These are phyloP conservation scores for Phytopythium kandeliae DNA, from an alignment of 352 stramenopile genomes.

Conservation along the genomic window DNA sequence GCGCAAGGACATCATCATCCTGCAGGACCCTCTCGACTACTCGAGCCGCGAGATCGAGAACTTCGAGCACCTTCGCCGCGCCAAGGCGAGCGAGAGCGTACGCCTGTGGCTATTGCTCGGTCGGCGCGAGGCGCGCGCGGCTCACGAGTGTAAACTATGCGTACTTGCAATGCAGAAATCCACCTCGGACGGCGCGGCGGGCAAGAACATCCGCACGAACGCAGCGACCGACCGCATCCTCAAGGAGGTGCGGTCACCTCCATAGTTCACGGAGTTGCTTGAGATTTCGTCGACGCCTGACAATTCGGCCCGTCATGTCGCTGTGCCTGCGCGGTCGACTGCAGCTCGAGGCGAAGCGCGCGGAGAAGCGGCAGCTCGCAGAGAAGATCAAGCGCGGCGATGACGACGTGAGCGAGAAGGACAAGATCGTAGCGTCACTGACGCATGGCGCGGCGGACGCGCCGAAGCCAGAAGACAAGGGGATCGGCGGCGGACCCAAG, in stretches of 20 bases:
- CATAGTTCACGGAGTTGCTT: too few relatives aligned
- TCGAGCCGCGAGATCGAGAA: constrained; percentile 95
- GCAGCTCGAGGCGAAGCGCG: constrained; percentile 61
- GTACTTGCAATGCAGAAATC: constrained; percentile 9
- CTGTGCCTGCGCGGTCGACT: constrained; percentile 4
- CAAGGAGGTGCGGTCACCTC: constrained; percentile 36
- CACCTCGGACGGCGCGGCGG: constrained; percentile 8
- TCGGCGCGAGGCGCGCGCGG: neutral
- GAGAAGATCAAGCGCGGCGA: constrained; percentile 56
- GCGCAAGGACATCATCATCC: constrained; percentile 91
- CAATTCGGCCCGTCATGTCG: too few relatives aligned
- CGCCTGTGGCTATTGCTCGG: neutral
- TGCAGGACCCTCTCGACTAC: constrained; percentile 93
- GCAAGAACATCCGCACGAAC: constrained; percentile 74
- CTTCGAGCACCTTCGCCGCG: constrained; percentile 92
- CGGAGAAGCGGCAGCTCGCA: constrained; percentile 56
- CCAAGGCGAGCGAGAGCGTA: constrained; percentile 44
- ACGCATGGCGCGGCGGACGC: constrained; percentile 34
- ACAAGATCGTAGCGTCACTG: constrained; percentile 70
- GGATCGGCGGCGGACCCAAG: constrained; percentile 9
- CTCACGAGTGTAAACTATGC: neutral
- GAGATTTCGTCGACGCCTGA: neutral
- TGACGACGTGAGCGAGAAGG: constrained; percentile 57
- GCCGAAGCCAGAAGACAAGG: constrained; percentile 1
- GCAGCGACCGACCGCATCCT: constrained; percentile 80